phyloP scores from a whole-genome alignment of 2,329 filamentous ascomycete species.

The Waltergamsia citrina region DNA sequence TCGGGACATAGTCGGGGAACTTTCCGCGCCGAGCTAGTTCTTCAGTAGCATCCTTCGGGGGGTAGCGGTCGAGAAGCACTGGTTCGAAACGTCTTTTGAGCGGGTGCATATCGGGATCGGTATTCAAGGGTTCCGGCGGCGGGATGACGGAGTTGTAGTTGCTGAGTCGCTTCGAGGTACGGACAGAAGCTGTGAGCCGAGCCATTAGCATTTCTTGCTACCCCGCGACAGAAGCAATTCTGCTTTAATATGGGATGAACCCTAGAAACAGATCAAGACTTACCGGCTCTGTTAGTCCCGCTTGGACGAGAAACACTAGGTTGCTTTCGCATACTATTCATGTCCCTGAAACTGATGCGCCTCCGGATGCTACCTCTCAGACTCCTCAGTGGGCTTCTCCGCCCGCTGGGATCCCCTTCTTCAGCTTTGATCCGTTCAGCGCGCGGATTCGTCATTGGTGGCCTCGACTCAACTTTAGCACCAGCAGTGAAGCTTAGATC shows the following conservation, averaged over 20 bases:
- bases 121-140: conserved; percentile 79
- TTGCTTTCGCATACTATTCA: conserved; percentile 89
- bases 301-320: conserved; percentile 62
- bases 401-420: conserved; percentile 45
- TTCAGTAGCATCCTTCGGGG: conserved; percentile 71
- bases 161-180: conserved; percentile 81
- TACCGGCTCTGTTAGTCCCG: conserved; percentile 37
- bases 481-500: conserved; percentile 86
- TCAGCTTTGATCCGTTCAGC: conserved; percentile 75
- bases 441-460: conserved; percentile 67
- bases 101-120: conserved; percentile 89
- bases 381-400: conserved; percentile 46
- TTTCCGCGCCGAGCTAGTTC: conserved; percentile 71
- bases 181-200: conserved; percentile 42
- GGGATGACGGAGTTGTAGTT: conserved; percentile 99
- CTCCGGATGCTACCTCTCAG: conserved; percentile 81
- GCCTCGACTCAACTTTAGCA: conserved; percentile 60
- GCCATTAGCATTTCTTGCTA: neutral
- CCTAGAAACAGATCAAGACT: conserved; percentile 8
- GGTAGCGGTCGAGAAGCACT: conserved; percentile 90
- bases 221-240: too few species aligned
- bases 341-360: conserved; percentile 86
- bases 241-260: neutral
- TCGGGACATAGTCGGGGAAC: conserved; percentile 96
- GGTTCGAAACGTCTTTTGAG: conserved; percentile 91